phyloP scores from a whole-genome alignment of 345 rosid species.

The Viola odorata region DNA sequence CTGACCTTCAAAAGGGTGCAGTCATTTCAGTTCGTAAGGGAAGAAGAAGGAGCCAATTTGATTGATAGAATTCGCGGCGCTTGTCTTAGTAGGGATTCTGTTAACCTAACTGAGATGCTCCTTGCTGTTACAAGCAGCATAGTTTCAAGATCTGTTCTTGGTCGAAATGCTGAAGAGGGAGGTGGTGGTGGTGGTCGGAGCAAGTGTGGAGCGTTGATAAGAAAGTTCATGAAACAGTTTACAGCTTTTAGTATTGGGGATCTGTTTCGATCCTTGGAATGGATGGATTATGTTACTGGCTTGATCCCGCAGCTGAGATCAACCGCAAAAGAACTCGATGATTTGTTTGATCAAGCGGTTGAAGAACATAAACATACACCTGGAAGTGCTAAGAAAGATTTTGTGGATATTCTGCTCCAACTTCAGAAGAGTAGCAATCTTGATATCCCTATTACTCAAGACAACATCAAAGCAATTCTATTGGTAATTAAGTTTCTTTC shows the following conservation, averaged over 20 bases:
- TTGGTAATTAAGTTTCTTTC: no score
- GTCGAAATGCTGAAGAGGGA: not conserved
- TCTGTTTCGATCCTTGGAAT: not conserved
- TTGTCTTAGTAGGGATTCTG: not conserved
- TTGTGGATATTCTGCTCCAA: conserved; percentile 4
- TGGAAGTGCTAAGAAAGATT: not conserved
- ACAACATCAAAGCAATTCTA: not conserved
- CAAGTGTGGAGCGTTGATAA: not conserved
- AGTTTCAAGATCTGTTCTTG: not conserved
- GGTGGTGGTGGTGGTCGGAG: not conserved
- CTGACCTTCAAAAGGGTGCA: not conserved
- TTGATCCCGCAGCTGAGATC: not conserved
- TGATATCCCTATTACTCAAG: not conserved
- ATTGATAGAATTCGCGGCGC: not conserved
- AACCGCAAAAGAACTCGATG: not conserved
- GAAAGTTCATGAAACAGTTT: not conserved
- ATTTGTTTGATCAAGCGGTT: not conserved
- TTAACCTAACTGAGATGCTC: not conserved
- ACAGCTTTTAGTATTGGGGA: not conserved
- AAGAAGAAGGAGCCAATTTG: not conserved
- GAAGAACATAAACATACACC: conserved; percentile 7
- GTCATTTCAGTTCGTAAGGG: not conserved
- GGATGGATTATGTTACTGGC: conserved; percentile 1
- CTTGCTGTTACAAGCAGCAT: not conserved
- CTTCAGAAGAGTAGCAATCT: not conserved